Base-by-base conservation (phyloP, 1,284 basidiomycete species). In the Microbotryum violaceum region DNA sequence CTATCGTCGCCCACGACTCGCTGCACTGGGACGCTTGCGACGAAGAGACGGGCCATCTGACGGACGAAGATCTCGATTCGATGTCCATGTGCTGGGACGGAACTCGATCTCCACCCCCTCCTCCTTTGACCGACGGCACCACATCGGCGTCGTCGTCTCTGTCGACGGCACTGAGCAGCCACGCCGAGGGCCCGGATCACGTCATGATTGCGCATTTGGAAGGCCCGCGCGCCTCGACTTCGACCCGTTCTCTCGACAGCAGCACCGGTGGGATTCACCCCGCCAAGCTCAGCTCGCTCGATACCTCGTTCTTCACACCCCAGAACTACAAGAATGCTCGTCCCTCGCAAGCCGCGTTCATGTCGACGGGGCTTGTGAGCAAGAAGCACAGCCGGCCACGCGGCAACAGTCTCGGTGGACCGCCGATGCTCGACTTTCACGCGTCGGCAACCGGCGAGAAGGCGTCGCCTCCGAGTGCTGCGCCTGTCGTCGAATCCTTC, bases 241-340 rank as follows among this genome's bases (percentile, higher is more conserved):
- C 64, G 58, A 56, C 56, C 33, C 48, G 54, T 14, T 66, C 64
- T 49, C 61, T 65, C 47, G 47, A 50, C 54, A 63, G 61, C 42
- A 49, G 56, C 1, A 33, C 44, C 44, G 59, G 57, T 31, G 56
- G 55, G 0, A n/a, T 46, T 5, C 21, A 37, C 29, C 64, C 55
- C 9, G 53, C 58, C 2, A 52, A 29, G 9, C 56, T 48, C n/a
- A 20, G 45, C 49, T 37, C 46, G 6, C 23, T 25, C 8, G 56
- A 61, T 29, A 62, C 54, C 3, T 29, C 62, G 7, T 68, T 66
- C 60, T 64, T 60, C 57, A 70, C 76, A 14, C 75, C 76, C 7
- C 74, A 76, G 54, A 74, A 74, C 53, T 78, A 74, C 72, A 76
- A 75, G 62, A 74, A 76, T 56, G 76, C 77, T 62, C 72, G 74